Base-by-base conservation (phyloP, 768 basidiomycete species). In the Auricularia auricula-judae region DNA sequence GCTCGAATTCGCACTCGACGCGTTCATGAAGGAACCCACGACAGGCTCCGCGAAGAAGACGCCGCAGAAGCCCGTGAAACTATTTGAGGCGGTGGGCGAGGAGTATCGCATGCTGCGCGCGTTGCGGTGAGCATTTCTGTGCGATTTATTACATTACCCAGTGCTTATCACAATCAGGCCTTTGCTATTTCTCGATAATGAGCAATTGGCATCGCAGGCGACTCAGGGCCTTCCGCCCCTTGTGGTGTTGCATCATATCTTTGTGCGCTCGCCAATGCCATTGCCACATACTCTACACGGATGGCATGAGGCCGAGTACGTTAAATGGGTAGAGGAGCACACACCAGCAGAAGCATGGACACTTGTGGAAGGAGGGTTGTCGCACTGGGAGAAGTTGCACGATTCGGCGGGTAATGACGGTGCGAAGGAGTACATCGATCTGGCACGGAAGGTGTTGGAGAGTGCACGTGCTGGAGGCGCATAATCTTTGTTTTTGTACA, bases 271-370 rank as follows among this genome's bases (percentile, higher is more conserved):
- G 1, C 87, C 90, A 0, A 80, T 92, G 63, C 84, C 89, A 4
- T 80, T 98, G 44, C 96, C 97, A 10, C 93, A 99, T 72, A 81
- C 83, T 61, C 74, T 93, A 64, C 93, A 98, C 71, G 88, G 89
- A 0, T 98, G 97, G 96, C 88, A 91, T 65, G 93, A 98, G 72
- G 82, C 88, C 3, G 97, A 98, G 77, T 99, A 99, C 74, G 91
- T 97, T 61, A 84, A 91, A 54, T 99, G 95, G 94, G 81, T 98
- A 12, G 89, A 92, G 65, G 95, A 97, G 72, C 97, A 98, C 71
- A 79, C 85, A 2, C 85, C 87, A 66, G 82, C 81, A 65, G 96
- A 98, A 72, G 83, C 88, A 7, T 84, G 85, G 82, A 84, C 83
- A 14, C 80, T 98, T 56, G 77, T 99, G 11, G 90, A 94, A 63